phyloP scores from a whole-genome alignment of 2,329 filamentous ascomycete genomes.

The Colletotrichum sublineola region DNA sequence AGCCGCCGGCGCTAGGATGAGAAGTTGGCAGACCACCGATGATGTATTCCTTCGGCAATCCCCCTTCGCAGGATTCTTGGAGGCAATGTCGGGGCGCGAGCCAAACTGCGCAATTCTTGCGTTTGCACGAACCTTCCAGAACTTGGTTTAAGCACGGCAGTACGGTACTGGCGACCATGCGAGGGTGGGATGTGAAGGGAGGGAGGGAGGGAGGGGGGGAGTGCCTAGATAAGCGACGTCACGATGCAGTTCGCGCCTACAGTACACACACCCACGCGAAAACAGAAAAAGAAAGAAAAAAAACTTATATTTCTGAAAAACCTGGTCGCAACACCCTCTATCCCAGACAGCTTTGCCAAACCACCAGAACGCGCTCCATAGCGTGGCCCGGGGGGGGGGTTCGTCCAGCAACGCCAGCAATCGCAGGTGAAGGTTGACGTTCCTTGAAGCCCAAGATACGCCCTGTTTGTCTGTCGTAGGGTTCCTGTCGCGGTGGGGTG shows the following conservation, averaged over 20 bases:
- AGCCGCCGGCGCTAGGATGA: not conserved
- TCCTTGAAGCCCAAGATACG: not conserved
- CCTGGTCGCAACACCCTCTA: not conserved
- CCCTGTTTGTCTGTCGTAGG: not conserved
- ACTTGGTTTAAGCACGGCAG: not conserved
- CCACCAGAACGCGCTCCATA: no score
- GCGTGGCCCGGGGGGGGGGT: no score
- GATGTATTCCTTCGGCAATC: not conserved
- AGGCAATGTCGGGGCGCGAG: not conserved
- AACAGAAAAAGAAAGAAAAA: not conserved
- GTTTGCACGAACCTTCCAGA: not conserved
- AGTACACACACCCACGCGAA: not conserved
- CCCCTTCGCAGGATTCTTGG: not conserved
- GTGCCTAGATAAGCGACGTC: slow-evolving; percentile 38
- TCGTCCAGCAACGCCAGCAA: not conserved
- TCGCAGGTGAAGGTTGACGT: not conserved
- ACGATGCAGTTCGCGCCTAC: slow-evolving; percentile 29
- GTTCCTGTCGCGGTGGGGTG: not conserved
- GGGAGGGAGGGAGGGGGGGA: not conserved
- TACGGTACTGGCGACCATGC: not conserved
- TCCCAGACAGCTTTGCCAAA: no score
- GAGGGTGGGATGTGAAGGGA: not conserved
- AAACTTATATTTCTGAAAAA: no score
- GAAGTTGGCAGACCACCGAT: not conserved
- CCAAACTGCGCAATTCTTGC: not conserved